Evolutionary conservation across 2,329 filamentous ascomycete genomes (phyloP).

Genomic region (Claviceps humidiphila): DNA sequence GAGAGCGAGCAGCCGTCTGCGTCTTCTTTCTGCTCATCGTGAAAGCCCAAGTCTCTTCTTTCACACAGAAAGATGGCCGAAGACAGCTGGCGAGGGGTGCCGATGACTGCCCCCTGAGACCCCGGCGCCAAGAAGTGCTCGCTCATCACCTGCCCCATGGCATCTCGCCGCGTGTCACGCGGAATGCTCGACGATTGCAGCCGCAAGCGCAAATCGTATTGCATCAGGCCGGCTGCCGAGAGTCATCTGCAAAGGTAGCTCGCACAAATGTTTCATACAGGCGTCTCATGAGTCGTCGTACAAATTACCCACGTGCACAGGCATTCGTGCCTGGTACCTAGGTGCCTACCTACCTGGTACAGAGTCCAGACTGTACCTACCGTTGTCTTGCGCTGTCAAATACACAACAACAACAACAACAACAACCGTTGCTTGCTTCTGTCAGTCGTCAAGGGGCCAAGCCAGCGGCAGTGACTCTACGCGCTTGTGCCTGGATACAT

Average conservation of each 20-base stretch:
- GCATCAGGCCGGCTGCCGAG: not conserved
- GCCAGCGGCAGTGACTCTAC: not conserved
- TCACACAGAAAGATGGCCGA: not conserved
- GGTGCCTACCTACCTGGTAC: not conserved
- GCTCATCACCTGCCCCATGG: not conserved
- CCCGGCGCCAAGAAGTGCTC: not conserved
- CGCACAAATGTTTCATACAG: not conserved
- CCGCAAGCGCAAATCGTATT: not conserved
- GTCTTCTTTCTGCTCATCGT: not conserved
- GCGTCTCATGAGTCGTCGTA: not conserved
- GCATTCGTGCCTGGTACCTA: not conserved
- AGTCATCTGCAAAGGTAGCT: not conserved
- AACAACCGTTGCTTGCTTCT: too few species aligned
- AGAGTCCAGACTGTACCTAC: too few species aligned
- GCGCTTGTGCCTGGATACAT: too few species aligned
- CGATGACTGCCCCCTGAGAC: not conserved
- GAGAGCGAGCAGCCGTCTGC: not conserved
- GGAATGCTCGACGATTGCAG: not conserved
- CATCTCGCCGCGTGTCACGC: not conserved
- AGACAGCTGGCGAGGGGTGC: too few species aligned
- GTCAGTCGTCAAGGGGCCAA: too few species aligned
- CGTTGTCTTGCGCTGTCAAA: too few species aligned
- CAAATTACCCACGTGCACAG: not conserved
- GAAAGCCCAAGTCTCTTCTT: not conserved
- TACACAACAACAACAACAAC: too few species aligned